A percentile compares a stretch with the other conserved stretches of the same genome.
These are phyloP conservation scores for Fusarium sp. DNA, from an alignment of 2,329 filamentous ascomycete genomes.

Conservation along the genomic window DNA sequence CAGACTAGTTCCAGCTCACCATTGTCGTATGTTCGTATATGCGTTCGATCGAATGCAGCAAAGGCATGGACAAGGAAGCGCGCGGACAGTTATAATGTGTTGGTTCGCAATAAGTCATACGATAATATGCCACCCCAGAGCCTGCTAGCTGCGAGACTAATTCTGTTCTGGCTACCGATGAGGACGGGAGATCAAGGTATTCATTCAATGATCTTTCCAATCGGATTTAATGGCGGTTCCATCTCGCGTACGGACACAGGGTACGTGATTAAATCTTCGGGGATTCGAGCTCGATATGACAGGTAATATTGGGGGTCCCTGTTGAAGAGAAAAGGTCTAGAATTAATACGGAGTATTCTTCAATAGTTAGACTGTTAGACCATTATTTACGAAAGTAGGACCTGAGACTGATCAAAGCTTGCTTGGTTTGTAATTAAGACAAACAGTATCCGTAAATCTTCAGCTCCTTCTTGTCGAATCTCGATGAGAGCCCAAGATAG, in stretches of 20 bases:
- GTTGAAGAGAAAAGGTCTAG: background rate
- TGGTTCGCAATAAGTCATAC: background rate
- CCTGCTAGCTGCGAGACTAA: background rate
- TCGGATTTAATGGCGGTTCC: slow-evolving; percentile 1
- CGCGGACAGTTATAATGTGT: background rate
- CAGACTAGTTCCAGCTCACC: background rate
- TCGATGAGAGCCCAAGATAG: background rate
- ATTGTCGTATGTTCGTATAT: slow-evolving; percentile 2
- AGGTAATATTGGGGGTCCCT: background rate
- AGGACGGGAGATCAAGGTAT: background rate
- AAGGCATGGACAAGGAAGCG: background rate
- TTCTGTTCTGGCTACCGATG: background rate
- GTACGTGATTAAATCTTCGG: background rate
- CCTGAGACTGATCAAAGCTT: background rate
- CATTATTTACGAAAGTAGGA: background rate
- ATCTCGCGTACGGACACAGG: background rate
- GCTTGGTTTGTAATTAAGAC: background rate
- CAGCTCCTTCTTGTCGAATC: background rate
- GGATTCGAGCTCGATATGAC: slow-evolving; percentile 4
- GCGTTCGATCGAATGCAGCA: background rate
- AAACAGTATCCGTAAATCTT: background rate
- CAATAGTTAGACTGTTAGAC: background rate
- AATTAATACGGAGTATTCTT: slow-evolving; percentile 3
- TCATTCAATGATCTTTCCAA: background rate
- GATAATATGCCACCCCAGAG: no score